phyloP scores from a whole-genome alignment of 202 grass and related monocot genomes.

The Eragrostis tef region DNA sequence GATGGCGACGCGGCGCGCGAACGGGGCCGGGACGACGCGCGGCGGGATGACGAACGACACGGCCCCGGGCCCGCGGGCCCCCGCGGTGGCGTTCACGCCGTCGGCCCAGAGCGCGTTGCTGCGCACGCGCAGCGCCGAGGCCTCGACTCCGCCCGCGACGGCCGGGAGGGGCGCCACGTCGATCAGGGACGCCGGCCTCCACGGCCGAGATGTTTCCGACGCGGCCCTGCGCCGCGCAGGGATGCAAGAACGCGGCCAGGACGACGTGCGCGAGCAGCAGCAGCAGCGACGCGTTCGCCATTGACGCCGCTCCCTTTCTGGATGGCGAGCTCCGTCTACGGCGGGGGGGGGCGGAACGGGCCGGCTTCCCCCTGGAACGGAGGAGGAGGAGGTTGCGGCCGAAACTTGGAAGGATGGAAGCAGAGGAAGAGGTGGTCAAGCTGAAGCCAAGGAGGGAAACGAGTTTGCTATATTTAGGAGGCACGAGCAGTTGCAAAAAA shows the following conservation, averaged over 20 bases:
- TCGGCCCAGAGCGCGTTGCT: conserved; percentile 53
- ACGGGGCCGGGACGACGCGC: conserved; percentile 44
- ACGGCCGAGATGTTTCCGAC: conserved; percentile 12
- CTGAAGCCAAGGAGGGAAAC: conserved; percentile 24
- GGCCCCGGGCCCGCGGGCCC: background rate
- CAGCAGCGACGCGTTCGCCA: background rate
- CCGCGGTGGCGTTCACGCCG: conserved; percentile 34
- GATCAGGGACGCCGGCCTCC: conserved; percentile 47
- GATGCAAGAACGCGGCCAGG: conserved; percentile 1
- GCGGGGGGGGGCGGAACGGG: background rate
- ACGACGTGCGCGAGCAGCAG: conserved; percentile 16
- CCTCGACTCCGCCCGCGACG: conserved; percentile 13
- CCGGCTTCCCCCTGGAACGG: conserved; percentile 5
- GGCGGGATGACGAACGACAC: conserved; percentile 40
- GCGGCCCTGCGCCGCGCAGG: background rate
- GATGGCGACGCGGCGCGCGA: conserved; percentile 52
- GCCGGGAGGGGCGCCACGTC: conserved; percentile 30
- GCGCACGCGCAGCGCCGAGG: conserved; percentile 51
- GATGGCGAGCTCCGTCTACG: background rate
- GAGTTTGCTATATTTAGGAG: conserved; percentile 48
- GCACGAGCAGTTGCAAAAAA: background rate
- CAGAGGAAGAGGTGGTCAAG: background rate
- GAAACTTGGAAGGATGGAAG: background rate
- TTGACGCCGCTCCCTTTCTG: conserved; percentile 21
- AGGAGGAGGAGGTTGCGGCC: conserved; percentile 15